Evolutionary conservation across 768 basidiomycete genomes (phyloP).

Genomic region (Pilatotrama ljubarskyi): DNA sequence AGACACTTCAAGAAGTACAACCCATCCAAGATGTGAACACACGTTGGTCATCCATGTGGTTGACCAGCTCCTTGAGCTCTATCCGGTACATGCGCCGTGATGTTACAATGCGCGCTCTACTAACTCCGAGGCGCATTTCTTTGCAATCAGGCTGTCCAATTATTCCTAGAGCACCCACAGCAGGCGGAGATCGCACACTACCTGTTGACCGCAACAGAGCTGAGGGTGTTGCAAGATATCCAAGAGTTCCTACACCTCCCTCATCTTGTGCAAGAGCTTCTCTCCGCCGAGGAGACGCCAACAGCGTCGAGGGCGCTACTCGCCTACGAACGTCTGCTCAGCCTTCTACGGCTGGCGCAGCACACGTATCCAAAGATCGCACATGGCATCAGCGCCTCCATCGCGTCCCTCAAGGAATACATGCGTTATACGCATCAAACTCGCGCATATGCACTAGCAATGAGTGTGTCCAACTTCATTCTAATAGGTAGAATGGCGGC

Average conservation of each 20-base stretch:
- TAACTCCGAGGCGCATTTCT: too few relatives aligned
- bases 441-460: not conserved
- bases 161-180: not conserved
- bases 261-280: constrained; percentile 35
- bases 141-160: not conserved
- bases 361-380: not conserved
- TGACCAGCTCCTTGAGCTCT: constrained; percentile 33
- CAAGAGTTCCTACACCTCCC: constrained; percentile 29
- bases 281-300: constrained; percentile 37
- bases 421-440: not conserved
- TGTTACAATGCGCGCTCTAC: not conserved
- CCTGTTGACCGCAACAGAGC: constrained; percentile 3
- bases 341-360: not conserved
- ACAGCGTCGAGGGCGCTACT: constrained; percentile 37
- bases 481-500: too few relatives aligned
- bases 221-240: constrained; percentile 30
- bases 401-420: not conserved
- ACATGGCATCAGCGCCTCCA: not conserved
- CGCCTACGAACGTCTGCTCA: constrained; percentile 34
- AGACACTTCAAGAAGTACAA: constrained; percentile 22
- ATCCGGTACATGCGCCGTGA: constrained; percentile 29
- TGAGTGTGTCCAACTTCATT: not conserved
- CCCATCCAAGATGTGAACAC: constrained; percentile 37
- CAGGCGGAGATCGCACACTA: not conserved
- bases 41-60: constrained; percentile 41